Conservation (phyloP, 208 protist genomes). For the Acanthamoeba lugdunensis region DNA sequence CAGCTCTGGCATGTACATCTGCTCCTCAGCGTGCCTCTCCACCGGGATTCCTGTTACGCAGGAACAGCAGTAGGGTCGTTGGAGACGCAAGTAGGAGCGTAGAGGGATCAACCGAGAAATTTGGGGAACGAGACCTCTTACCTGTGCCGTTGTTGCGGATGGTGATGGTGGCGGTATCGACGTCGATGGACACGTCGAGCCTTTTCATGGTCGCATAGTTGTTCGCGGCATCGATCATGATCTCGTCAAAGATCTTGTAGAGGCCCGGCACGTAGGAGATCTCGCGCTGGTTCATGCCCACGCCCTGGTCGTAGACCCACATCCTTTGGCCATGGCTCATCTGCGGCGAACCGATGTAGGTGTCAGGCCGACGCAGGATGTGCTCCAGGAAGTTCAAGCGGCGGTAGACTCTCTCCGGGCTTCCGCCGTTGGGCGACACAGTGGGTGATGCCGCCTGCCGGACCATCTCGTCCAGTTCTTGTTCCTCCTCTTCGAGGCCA, state of each 20-base stretch:
- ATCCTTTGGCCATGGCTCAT: conserved; percentile 63
- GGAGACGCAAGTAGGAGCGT: too few species aligned
- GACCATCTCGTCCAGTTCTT: too few species aligned
- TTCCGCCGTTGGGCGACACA: neutral
- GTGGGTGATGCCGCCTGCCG: neutral
- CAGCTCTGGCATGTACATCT: conserved; percentile 98
- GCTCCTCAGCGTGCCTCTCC: conserved; percentile 94
- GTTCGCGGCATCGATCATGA: conserved; percentile 99
- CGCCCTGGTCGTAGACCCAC: conserved; percentile 94
- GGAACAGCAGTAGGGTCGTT: too few species aligned
- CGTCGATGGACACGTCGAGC: conserved; percentile 94
- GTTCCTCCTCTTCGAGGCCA: too few species aligned
- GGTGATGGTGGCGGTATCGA: conserved; percentile 91
- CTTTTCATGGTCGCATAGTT: conserved; percentile 93
- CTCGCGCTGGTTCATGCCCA: conserved; percentile 93
- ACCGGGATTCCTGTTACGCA: conserved; percentile 92
- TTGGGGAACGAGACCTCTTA: too few species aligned
- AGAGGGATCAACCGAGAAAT: too few species aligned
- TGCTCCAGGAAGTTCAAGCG: conserved; percentile 97
- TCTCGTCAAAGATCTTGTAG: conserved; percentile 99
- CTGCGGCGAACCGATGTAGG: conserved; percentile 96
- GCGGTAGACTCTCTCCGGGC: conserved; percentile 88
- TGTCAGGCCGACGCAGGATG: conserved; percentile 97
- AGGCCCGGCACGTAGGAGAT: conserved; percentile 97
- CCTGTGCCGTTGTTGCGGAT: conserved; percentile 98